Percentiles rank a stretch among this genome's conserved stretches.
Evolutionary conservation across 2,329 filamentous ascomycete species (phyloP).

Genomic region (Arthrobotrys pseudoclavata): DNA sequence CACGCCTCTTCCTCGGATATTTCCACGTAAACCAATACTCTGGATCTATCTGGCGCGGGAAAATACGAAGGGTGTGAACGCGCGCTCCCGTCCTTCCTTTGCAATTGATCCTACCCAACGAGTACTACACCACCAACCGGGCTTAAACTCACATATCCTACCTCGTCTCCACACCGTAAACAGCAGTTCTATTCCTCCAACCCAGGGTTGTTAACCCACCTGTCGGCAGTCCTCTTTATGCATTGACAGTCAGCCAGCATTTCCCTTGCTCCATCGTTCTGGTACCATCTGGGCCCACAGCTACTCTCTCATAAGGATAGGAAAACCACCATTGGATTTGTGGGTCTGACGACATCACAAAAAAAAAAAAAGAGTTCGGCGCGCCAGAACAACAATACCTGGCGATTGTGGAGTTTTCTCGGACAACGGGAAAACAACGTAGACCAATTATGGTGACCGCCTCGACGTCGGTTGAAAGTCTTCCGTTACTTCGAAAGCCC

Average conservation of each 20-base stretch:
- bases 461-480: constrained; percentile 28
- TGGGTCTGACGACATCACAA: constrained; percentile 48
- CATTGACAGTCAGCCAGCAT: constrained; percentile 51
- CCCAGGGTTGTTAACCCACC: constrained; percentile 48
- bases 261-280: constrained; percentile 44
- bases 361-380: constrained; percentile 31
- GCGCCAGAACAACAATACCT: constrained; percentile 11
- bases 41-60: constrained; percentile 29
- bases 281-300: constrained; percentile 46
- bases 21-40: constrained; percentile 21
- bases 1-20: constrained; percentile 14
- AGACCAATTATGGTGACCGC: constrained; percentile 50
- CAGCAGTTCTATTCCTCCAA: constrained; percentile 44
- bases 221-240: constrained; percentile 48
- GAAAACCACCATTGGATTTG: constrained; percentile 27
- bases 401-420: constrained; percentile 41
- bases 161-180: constrained; percentile 59
- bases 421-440: constrained; percentile 46
- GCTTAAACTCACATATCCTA: constrained; percentile 58
- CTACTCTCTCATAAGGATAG: constrained; percentile 20
- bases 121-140: constrained; percentile 58
- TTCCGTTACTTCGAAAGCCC: constrained; percentile 50
- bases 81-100: constrained; percentile 47
- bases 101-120: constrained; percentile 57
- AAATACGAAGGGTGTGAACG: constrained; percentile 33